Conservation (phyloP, 2,329 filamentous ascomycete species). For the Aspergillus carbonarius region DNA sequence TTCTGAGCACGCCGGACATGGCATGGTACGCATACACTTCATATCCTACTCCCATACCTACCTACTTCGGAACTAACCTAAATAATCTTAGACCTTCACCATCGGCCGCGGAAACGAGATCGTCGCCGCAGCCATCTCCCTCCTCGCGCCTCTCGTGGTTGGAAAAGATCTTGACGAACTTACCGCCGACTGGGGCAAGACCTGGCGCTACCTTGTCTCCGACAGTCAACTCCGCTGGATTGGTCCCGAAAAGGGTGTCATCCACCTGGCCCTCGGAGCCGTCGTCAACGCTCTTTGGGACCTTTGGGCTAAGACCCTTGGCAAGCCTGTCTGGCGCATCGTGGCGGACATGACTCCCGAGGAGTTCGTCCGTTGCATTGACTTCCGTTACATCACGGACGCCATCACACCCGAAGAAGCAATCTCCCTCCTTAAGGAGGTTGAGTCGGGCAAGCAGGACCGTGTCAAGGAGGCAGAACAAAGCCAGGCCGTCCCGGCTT, state of each 20-base stretch:
- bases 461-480: slow-evolving; percentile 72
- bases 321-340: slow-evolving; percentile 87
- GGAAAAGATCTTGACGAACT: slow-evolving; percentile 75
- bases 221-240: slow-evolving; percentile 93
- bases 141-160: slow-evolving; percentile 73
- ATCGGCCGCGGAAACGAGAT: slow-evolving; percentile 80
- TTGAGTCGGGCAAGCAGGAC: slow-evolving; percentile 66
- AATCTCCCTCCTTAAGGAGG: slow-evolving; percentile 65
- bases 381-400: slow-evolving; percentile 93
- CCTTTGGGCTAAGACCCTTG: slow-evolving; percentile 84
- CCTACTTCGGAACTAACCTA: not conserved
- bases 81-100: slow-evolving; percentile 42
- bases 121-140: slow-evolving; percentile 78
- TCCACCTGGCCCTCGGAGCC: slow-evolving; percentile 84
- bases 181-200: slow-evolving; percentile 78
- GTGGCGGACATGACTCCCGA: slow-evolving; percentile 87
- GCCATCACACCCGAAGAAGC: slow-evolving; percentile 87
- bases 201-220: slow-evolving; percentile 87
- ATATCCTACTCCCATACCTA: not conserved
- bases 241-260: slow-evolving; percentile 89
- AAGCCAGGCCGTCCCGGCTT: slow-evolving; percentile 77
- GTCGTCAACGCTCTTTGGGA: slow-evolving; percentile 94
- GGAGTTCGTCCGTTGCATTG: slow-evolving; percentile 82
- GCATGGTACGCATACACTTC: slow-evolving; percentile 36
- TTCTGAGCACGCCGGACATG: slow-evolving; percentile 48